Evolutionary conservation across 371 early-diverging fungal species (phyloP).

Genomic region (Mortierella sp.): DNA sequence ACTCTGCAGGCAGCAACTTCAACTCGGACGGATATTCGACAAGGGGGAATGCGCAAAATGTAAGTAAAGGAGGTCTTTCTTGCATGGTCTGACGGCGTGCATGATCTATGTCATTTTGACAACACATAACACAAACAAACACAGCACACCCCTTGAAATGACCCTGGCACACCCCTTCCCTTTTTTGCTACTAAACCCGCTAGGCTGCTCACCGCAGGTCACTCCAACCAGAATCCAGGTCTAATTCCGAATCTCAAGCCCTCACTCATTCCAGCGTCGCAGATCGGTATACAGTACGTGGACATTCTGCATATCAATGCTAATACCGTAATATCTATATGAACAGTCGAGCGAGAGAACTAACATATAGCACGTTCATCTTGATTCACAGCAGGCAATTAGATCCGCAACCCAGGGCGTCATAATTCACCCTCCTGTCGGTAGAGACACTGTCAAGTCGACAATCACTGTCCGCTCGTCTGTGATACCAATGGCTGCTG

Average conservation of each 20-base stretch:
- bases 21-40: constrained; percentile 20
- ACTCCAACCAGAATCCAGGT: constrained; percentile 29
- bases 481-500: constrained; percentile 20
- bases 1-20: constrained; percentile 29
- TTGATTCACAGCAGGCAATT: constrained; percentile 28
- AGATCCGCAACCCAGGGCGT: constrained; percentile 33
- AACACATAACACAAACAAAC: neutral
- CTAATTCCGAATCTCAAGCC: constrained; percentile 15
- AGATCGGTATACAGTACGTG: constrained; percentile 41
- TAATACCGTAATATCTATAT: neutral
- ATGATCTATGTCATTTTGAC: neutral
- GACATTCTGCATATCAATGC: neutral
- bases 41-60: constrained; percentile 15
- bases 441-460: constrained; percentile 38
- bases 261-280: constrained; percentile 19
- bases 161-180: neutral
- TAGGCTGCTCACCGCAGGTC: constrained; percentile 29
- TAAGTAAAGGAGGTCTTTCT: neutral
- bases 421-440: constrained; percentile 25
- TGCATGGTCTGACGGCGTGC: neutral
- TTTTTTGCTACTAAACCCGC: neutral
- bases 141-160: neutral
- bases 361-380: neutral
- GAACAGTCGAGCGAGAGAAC: neutral
- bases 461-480: constrained; percentile 38